phyloP scores from a whole-genome alignment of 1,139 yeast species.

The Geotrichum restrictum region DNA sequence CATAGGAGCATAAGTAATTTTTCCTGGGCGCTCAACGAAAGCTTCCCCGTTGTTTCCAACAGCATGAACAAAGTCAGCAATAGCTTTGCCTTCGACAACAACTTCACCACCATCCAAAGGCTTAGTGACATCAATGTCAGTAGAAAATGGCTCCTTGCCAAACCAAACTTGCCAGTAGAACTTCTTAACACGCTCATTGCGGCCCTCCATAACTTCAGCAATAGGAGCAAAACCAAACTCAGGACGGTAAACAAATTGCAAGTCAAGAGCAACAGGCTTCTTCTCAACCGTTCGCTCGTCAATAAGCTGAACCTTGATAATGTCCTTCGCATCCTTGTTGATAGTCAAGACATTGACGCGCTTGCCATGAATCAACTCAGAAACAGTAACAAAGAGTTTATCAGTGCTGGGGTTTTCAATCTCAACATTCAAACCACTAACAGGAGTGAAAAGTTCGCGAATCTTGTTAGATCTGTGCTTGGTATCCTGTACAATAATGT shows the following conservation, averaged over 20 bases:
- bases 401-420: constrained; percentile 50
- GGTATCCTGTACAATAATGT: constrained; percentile 78
- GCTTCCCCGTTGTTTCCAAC: constrained; percentile 97
- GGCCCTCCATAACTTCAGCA: constrained; percentile 79
- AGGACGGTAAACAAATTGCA: constrained; percentile 75
- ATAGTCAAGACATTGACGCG: constrained; percentile 65
- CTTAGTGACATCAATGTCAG: constrained; percentile 56
- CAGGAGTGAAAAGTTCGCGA: constrained; percentile 75
- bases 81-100: constrained; percentile 68
- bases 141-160: constrained; percentile 57
- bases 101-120: constrained; percentile 65
- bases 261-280: constrained; percentile 66
- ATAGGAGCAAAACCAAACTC: constrained; percentile 93
- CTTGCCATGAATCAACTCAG: constrained; percentile 71
- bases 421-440: constrained; percentile 60
- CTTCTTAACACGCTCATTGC: constrained; percentile 89
- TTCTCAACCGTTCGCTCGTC: constrained; percentile 86
- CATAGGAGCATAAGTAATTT: constrained; percentile 90
- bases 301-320: constrained; percentile 68
- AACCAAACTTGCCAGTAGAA: constrained; percentile 98
- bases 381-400: constrained; percentile 60
- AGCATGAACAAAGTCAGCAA: constrained; percentile 92
- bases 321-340: constrained; percentile 44
- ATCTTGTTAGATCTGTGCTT: constrained; percentile 76
- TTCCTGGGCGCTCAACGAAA: constrained; percentile 83